Evolutionary conservation across 139 green algal species (phyloP).

Genomic region (Bryopsis sp.): DNA sequence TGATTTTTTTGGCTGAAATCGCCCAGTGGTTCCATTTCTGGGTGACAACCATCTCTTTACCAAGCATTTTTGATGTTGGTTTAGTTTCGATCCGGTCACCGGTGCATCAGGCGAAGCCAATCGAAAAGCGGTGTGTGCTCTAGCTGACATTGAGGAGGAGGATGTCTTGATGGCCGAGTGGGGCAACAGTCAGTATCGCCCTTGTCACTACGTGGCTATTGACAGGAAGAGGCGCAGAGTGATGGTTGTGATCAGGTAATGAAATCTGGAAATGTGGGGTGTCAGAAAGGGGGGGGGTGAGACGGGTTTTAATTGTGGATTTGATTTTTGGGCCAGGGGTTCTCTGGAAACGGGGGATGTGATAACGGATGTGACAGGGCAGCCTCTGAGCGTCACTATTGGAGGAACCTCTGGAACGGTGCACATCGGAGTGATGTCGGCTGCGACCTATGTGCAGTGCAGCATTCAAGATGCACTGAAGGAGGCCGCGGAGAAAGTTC

Average conservation of each 20-base stretch:
- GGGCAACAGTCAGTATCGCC: constrained; percentile 31
- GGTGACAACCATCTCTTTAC: too few species aligned
- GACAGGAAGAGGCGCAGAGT: constrained; percentile 25
- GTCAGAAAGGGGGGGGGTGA: too few species aligned
- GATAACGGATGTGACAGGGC: not conserved
- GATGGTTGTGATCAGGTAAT: constrained; percentile 6
- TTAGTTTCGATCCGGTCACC: constrained; percentile 42
- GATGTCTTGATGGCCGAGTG: constrained; percentile 35
- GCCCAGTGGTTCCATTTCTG: too few species aligned
- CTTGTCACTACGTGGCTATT: constrained; percentile 51
- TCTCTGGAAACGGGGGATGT: constrained; percentile 11
- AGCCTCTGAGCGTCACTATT: not conserved
- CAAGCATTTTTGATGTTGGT: not conserved
- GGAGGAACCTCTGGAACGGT: constrained; percentile 26
- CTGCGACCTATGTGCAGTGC: constrained; percentile 41
- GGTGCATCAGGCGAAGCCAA: constrained; percentile 24
- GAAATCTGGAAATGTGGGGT: too few species aligned
- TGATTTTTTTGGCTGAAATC: too few species aligned
- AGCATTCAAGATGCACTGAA: constrained; percentile 31
- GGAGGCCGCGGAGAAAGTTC: constrained; percentile 19
- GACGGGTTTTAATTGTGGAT: too few species aligned
- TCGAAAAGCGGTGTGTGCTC: constrained; percentile 7
- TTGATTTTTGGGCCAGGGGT: not conserved
- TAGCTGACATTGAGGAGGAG: not conserved
- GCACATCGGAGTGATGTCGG: constrained; percentile 28